These are phyloP conservation scores for Pneumocystis jirovecii DNA, from an alignment of 1,139 yeast species.

Conservation along the genomic window DNA sequence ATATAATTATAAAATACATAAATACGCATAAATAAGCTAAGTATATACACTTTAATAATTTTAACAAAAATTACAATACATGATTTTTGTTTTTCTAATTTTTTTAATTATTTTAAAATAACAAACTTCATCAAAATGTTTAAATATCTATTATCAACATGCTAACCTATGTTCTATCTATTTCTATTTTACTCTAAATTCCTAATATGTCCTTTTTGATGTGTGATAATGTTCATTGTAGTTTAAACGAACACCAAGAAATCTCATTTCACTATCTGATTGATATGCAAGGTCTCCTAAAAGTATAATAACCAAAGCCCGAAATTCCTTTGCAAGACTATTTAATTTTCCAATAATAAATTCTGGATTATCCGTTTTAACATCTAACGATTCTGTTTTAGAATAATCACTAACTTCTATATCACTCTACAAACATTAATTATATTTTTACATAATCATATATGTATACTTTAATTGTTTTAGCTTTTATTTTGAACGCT, in stretches of 20 bases:
- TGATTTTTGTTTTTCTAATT: too few species aligned
- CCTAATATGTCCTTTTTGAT: background rate
- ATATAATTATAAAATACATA: too few species aligned
- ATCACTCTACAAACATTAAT: slow-evolving; percentile 7
- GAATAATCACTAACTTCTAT: background rate
- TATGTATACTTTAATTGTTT: background rate
- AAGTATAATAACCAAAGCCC: slow-evolving; percentile 10
- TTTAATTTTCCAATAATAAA: background rate
- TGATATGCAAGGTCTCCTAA: slow-evolving; percentile 21
- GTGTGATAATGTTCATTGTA: slow-evolving; percentile 24
- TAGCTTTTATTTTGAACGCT: background rate
- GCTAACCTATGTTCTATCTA: background rate
- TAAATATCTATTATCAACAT: background rate
- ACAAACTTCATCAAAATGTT: background rate
- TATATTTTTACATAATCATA: background rate
- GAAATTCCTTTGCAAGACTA: slow-evolving; percentile 2
- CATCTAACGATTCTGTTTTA: background rate
- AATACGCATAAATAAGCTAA: too few species aligned
- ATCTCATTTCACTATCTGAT: slow-evolving; percentile 25
- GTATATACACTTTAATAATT: too few species aligned
- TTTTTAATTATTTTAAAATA: background rate
- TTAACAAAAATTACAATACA: too few species aligned
- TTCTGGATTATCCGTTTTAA: background rate
- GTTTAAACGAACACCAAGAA: slow-evolving; percentile 26
- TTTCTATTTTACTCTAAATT: background rate